Conservation (phyloP, 2,329 filamentous ascomycete genomes). For the Parasarocladium wereldwijsianum region DNA sequence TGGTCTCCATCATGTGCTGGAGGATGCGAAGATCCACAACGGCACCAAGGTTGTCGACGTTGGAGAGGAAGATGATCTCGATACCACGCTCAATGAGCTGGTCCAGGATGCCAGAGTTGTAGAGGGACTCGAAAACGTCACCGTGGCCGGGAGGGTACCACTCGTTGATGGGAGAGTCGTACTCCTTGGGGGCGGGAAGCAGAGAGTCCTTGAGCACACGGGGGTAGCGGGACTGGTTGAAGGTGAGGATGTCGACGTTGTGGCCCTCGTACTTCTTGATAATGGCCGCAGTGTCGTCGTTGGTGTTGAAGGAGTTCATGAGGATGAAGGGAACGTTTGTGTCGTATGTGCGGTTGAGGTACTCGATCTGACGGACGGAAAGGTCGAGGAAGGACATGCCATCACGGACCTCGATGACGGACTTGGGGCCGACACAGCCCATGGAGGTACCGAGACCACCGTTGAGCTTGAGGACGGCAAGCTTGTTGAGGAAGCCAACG, state of each 20-base stretch:
- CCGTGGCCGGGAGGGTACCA: constrained; percentile 99
- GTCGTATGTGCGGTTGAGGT: constrained; percentile 93
- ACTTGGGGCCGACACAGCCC: constrained; percentile 98
- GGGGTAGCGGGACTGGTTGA: constrained; percentile 98
- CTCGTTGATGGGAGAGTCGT: constrained; percentile 76
- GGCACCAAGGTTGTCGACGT: constrained; percentile 95
- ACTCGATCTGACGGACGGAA: constrained; percentile 97
- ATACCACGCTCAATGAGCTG: constrained; percentile 90
- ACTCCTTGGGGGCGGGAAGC: constrained; percentile 83
- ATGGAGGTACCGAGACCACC: constrained; percentile 98
- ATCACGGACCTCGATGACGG: constrained; percentile 97
- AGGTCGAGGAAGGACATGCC: constrained; percentile 99
- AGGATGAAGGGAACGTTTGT: constrained; percentile 97
- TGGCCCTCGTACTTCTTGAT: constrained; percentile 99
- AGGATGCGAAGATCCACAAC: constrained; percentile 96
- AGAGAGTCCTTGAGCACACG: constrained; percentile 97
- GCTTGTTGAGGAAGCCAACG: constrained; percentile 88
- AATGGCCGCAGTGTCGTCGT: constrained; percentile 93
- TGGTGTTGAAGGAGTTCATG: constrained; percentile 99
- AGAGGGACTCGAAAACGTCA: constrained; percentile 98
- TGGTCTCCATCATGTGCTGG: constrained; percentile 97
- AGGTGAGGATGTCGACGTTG: constrained; percentile 98
- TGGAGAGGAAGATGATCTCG: constrained; percentile 97
- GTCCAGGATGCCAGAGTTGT: constrained; percentile 97
- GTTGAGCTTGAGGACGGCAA: constrained; percentile 97